A percentile compares a stretch with the other conserved stretches of the same genome.
phyloP scores from a whole-genome alignment of 169 alveolate species.

The Eimeria falciformis region DNA sequence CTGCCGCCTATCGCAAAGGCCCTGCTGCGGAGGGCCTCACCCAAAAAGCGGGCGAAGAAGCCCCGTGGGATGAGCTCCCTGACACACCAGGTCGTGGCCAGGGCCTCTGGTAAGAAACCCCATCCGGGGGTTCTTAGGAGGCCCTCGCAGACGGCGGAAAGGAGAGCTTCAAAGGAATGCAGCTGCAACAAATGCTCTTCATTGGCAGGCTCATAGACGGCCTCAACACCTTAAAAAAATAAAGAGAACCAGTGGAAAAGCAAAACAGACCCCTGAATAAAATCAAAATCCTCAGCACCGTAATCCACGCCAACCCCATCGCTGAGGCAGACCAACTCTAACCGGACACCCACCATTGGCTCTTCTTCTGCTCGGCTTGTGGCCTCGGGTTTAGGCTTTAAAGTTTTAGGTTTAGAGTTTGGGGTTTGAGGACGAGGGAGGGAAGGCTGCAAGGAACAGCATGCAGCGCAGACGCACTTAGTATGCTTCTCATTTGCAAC shows the following conservation, averaged over 20 bases:
- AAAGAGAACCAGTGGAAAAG: slow-evolving; percentile 90
- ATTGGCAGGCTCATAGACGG: slow-evolving; percentile 95
- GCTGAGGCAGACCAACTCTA: slow-evolving; percentile 87
- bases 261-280: slow-evolving; percentile 88
- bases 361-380: background rate
- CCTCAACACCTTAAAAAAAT: slow-evolving; percentile 91
- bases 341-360: background rate
- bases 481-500: too few relatives aligned
- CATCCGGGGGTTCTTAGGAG: too few relatives aligned
- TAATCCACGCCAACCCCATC: slow-evolving; percentile 93
- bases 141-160: too few relatives aligned
- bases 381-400: background rate
- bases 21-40: too few relatives aligned
- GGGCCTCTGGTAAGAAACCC: too few relatives aligned
- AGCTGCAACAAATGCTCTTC: too few relatives aligned
- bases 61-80: too few relatives aligned
- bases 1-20: too few relatives aligned
- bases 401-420: background rate
- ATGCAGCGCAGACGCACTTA: too few relatives aligned
- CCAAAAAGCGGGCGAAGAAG: too few relatives aligned
- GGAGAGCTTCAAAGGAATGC: too few relatives aligned
- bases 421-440: background rate
- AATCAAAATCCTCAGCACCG: slow-evolving; percentile 88
- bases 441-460: background rate
- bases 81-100: too few relatives aligned